phyloP scores from a whole-genome alignment of 495 filamentous ascomycete genomes.

The Amphirosellinia nigrospora region DNA sequence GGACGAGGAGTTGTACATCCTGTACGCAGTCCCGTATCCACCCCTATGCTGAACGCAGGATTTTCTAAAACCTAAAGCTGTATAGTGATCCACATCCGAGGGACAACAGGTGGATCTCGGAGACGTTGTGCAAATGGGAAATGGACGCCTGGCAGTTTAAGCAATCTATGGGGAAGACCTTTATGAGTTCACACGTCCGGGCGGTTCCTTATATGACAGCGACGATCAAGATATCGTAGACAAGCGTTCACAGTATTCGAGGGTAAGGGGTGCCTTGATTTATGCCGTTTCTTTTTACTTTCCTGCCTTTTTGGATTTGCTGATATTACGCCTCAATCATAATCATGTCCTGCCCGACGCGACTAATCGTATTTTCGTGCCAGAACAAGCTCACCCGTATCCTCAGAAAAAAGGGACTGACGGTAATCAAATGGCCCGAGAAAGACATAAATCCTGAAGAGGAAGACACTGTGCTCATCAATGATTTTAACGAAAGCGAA shows the following conservation, averaged over 20 bases:
- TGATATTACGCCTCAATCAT: background rate
- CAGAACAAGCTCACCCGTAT: constrained; percentile 18
- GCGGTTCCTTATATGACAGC: too few species aligned
- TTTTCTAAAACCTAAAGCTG: background rate
- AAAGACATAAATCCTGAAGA: background rate
- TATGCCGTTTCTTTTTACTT: background rate
- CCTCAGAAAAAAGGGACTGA: constrained; percentile 7
- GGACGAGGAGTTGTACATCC: background rate
- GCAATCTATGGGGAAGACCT: background rate
- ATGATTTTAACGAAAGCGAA: constrained; percentile 16
- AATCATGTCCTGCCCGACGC: too few species aligned
- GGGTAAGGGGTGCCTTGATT: constrained; percentile 8
- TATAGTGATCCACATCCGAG: constrained; percentile 2
- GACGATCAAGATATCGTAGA: background rate
- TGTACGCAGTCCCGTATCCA: background rate
- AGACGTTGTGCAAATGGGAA: background rate
- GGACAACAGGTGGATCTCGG: background rate
- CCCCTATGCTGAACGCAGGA: background rate
- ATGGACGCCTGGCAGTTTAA: background rate
- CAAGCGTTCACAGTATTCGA: constrained; percentile 7
- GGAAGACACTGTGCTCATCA: background rate
- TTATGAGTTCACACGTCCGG: background rate
- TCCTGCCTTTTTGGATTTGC: background rate
- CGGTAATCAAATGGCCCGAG: constrained; percentile 15
- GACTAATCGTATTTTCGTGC: background rate